Base-by-base conservation (phyloP, 371 early-diverging fungal species). In the Fennellomyces sp. region DNA sequence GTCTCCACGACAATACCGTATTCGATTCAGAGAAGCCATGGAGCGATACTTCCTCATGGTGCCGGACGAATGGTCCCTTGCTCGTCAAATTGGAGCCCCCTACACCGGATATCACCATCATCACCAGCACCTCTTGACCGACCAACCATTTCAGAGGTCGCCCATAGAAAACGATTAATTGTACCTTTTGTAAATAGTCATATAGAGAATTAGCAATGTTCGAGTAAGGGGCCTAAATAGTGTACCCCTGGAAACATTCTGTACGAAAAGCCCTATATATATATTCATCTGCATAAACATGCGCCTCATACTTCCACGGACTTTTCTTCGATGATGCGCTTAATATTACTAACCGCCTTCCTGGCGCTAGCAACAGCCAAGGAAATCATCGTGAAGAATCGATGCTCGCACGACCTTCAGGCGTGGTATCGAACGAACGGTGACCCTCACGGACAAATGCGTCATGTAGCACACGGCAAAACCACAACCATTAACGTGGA, bases 21-120 rank as follows among this genome's bases (percentile, higher is more conserved):
- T 86, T 31, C 84, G 99, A 51, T 98, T 98, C 76, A 77, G 95
- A 38, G 87, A 89, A 36, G 94, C 95, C n/a, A 97, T 98, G 95
- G 94, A 93, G 39, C 73, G 84, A 33, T 96, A 95, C 65, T 96
- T 96, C 63, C 65, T 93, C 28, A 84, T 87, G 82, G 88, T 90
- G 0, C 91, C 90, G 30, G 91, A 90, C 65, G 84, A 73, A 29
- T 88, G 81, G 82, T 75, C 71, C 17, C 47, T 66, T 35, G 35
- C 52, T 5, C 49, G 63, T 28, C 70, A 70, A 42, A 57, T 39
- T 6, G 48, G 60, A 17, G 60, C 50, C 4, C 57, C 57, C 2
- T 47, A 54, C 36, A 45, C 52, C n/a, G 61, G 49, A 23, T 54
- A 58, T 25, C 64, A 68, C 50, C 60, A 68, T 38, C 64, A 68